Base-by-base conservation (phyloP, 345 rosid genomes). In the Salix brachista region DNA sequence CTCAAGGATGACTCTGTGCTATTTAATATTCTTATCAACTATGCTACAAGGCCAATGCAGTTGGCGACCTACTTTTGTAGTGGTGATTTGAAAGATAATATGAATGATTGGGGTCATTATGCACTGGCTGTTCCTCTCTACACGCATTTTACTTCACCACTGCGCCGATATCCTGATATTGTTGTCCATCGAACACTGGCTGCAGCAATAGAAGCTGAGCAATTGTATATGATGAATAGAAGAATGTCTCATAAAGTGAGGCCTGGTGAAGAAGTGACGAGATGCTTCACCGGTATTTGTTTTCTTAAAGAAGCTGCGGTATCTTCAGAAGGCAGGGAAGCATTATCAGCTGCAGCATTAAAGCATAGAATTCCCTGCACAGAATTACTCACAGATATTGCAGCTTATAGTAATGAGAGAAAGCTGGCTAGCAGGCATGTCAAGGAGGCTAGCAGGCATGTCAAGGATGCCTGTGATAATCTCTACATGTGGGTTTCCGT, bases 131-230 rank as follows among this genome's bases (percentile, higher is more conserved):
- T 87, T 80, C 97, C 97, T 80, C 77, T 90, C 34, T 93, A 91
- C 78, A 95, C 99, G 21, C 99, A 95, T 86, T 95, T 93, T 78
- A 93, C 99, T 77, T 88, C 99, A 60, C 99, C 99, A 16, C 77
- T 95, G 70, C 90, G 99, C 67, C 88, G 97, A 32, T 93, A 95
- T 84, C 89, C 97, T 6, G 99, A 95, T 82, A 85, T 95, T 70
- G 80, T 95, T 23, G 99, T 95, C 46, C 99, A 95, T 85, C 89
- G 97, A 46, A 87, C 85, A n/a, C 42, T 95, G 86, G 90, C 96
- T 37, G 97, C 97, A 36, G 91, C 91, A 70, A 69, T 91, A 66
- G 99, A 93, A 75, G 93, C 97, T 42, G 97, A 93, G 83, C 83
- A 87, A 50, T 66, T 77, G 73, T 90, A 78, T 78, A 60, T 83